Evolutionary conservation across 345 rosid species (phyloP), one percentile per base, ranked within the genome.

Genomic region (Noccaea caerulescens): DNA sequence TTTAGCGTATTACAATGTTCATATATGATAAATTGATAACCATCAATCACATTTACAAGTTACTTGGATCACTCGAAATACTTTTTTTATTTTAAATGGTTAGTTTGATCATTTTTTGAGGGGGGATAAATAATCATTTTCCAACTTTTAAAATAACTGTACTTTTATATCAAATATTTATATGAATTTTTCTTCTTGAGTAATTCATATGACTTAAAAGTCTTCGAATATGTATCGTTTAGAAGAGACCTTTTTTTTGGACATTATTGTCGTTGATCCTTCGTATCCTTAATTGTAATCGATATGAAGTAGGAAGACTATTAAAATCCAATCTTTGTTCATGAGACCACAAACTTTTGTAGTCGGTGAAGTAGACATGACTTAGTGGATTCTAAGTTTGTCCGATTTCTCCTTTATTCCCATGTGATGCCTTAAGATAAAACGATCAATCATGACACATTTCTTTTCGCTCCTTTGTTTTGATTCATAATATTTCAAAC

Each of bases 361-460:
- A 75, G 37, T 27, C 54, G 59, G 58, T 69, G 79, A 76, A 69
- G 66, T 46, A 56, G 75, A 76, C 71, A 69, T 69, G 75, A 69
- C 75, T 63, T 69, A 2, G 75, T 76, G 79, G 79, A 47, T 69
- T 76, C 52, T 69, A 70, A 55, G 64, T 37, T 69, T 62, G 79
- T 69, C 79, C 70, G 69, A 55, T 55, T 69, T 69, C 61, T 23
- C 71, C 54, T 54, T 69, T 69, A 50, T 53, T 45, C 69, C 54
- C 75, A 76, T 76, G 75, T 76, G 71, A 61, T 68, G 36, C 61
- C 69, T 68, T 69, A 41, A 55, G 66, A 76, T 69, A 32, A 55
- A 63, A 54, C 49, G 38, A 63, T 76, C 49, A 76, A 76, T 76
- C 66, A 46, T 70, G 54, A 62, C 60, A 44, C 58, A 61, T 18